A percentile compares a stretch with the other conserved stretches of the same genome.
Evolutionary conservation across 495 filamentous ascomycete species (phyloP).

Genomic region (Xylaria grammica): DNA sequence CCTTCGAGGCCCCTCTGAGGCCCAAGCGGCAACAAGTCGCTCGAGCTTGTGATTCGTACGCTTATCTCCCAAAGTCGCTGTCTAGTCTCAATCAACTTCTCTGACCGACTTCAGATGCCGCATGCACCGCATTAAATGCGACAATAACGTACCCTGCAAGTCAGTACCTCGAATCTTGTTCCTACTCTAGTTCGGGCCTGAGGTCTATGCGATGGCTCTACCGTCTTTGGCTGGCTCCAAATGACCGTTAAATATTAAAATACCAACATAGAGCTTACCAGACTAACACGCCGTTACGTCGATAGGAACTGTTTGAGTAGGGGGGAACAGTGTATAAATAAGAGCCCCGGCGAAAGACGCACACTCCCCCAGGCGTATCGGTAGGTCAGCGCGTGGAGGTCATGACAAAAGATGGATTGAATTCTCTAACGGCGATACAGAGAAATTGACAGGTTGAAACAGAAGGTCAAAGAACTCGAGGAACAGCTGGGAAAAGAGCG

Average conservation of each 20-base stretch:
- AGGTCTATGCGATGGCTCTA: background rate
- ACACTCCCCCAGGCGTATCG: conserved; percentile 44
- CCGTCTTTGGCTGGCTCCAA: background rate
- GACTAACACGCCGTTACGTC: conserved; percentile 13
- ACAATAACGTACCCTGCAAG: conserved; percentile 48
- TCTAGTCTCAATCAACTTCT: background rate
- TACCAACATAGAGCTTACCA: background rate
- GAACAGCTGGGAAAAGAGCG: conserved; percentile 34
- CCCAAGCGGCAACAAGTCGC: conserved; percentile 50
- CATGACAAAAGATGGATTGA: background rate
- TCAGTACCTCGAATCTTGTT: conserved; percentile 17
- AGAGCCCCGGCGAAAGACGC: conserved; percentile 36
- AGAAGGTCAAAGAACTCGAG: conserved; percentile 46
- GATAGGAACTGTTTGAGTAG: conserved; percentile 46
- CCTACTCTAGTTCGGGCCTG: conserved; percentile 1
- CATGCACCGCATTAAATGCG: conserved; percentile 53
- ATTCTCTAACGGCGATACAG: conserved; percentile 25
- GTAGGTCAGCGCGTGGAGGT: conserved; percentile 18
- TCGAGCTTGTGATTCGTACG: conserved; percentile 52
- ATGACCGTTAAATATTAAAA: background rate
- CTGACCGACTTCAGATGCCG: conserved; percentile 41
- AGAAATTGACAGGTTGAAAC: conserved; percentile 49
- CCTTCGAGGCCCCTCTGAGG: conserved; percentile 25
- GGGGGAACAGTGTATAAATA: conserved; percentile 47
- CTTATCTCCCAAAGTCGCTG: background rate